Conservation (phyloP, 371 early-diverging fungal species). For the Mortierella sp. region DNA sequence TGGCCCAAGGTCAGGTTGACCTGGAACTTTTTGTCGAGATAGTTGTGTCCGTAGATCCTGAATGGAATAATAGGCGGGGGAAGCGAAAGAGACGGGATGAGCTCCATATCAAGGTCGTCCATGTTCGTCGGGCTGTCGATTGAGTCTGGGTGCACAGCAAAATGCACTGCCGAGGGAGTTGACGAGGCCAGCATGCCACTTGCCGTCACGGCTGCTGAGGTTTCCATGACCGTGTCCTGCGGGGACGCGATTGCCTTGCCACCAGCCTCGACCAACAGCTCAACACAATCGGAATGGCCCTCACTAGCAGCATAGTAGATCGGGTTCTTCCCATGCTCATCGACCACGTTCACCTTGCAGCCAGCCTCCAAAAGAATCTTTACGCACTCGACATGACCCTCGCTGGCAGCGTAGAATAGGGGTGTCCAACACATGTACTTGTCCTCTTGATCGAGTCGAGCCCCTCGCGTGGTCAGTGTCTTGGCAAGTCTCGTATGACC, state of each 20-base stretch:
- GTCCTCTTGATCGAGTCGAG: conserved; percentile 85
- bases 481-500: conserved; percentile 84
- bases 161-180: not conserved
- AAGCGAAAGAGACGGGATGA: conserved; percentile 60
- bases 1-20: conserved; percentile 52
- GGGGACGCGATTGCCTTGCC: conserved; percentile 58
- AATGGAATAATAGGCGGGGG: conserved; percentile 98
- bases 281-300: conserved; percentile 84
- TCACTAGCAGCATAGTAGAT: conserved; percentile 96
- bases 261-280: conserved; percentile 52
- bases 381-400: conserved; percentile 90
- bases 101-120: conserved; percentile 50
- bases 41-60: conserved; percentile 96
- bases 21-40: conserved; percentile 84
- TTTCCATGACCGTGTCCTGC: conserved; percentile 36
- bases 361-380: conserved; percentile 86
- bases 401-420: conserved; percentile 93
- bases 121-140: conserved; percentile 52
- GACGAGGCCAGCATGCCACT: conserved; percentile 20
- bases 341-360: conserved; percentile 79
- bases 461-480: conserved; percentile 80
- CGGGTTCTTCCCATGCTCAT: conserved; percentile 88
- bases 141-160: conserved; percentile 61
- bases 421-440: conserved; percentile 97
- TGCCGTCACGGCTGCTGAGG: conserved; percentile 12